Conservation (phyloP, 192 early-diverging fungal genomes). For the Coemansia sp. region DNA sequence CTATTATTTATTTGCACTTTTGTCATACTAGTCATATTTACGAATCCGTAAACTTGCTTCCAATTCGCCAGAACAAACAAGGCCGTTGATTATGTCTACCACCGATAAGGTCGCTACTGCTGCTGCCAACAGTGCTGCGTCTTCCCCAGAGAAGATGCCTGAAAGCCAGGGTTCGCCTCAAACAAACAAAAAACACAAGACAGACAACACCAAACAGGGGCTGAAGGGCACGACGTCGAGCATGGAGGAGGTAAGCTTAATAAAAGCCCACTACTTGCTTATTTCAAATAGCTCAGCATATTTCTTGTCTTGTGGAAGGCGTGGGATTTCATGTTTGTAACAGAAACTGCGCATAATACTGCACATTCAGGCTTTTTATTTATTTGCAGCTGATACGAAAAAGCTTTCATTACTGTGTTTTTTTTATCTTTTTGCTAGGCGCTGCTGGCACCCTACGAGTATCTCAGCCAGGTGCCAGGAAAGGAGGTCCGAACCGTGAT, state of each 20-base stretch:
- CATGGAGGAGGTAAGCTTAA: slow-evolving; percentile 32
- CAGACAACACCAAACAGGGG: not conserved
- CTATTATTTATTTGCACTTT: not conserved
- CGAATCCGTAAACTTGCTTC: not conserved
- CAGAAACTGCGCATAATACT: not conserved
- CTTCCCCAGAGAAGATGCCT: not conserved
- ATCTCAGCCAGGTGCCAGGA: slow-evolving; percentile 82
- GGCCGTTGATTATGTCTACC: not conserved
- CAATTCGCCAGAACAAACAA: not conserved
- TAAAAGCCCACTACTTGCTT: not conserved
- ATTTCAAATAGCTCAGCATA: no score
- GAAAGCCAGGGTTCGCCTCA: no score
- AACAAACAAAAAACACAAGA: no score
- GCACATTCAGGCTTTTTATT: not conserved
- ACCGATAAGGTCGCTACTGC: not conserved
- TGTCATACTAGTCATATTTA: no score
- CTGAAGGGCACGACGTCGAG: slow-evolving; percentile 14
- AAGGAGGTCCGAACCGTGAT: slow-evolving; percentile 93
- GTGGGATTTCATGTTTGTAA: no score
- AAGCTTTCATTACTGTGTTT: not conserved
- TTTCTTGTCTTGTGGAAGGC: no score
- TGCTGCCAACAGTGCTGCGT: not conserved
- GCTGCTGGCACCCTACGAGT: slow-evolving; percentile 90
- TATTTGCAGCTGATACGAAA: not conserved
- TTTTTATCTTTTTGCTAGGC: slow-evolving; percentile 50